Percentiles rank a stretch among this genome's conserved stretches.
These are phyloP conservation scores for Pseudozyma tsukubaensis DNA, from an alignment of 1,284 basidiomycete genomes.

Conservation along the genomic window DNA sequence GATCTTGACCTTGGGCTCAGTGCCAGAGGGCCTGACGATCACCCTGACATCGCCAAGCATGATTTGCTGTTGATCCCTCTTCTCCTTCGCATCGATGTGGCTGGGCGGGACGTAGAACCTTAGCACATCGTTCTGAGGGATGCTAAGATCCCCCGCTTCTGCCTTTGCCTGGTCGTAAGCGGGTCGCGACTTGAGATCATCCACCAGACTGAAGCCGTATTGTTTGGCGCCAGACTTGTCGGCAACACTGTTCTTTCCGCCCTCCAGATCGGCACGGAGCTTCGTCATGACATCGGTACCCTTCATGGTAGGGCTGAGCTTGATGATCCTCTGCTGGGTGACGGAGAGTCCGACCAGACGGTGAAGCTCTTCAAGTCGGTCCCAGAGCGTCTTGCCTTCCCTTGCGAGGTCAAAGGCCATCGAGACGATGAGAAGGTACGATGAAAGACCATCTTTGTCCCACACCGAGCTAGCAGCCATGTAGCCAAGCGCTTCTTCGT, in stretches of 20 bases:
- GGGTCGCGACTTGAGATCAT: slow-evolving; percentile 45
- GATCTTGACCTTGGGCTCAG: slow-evolving; percentile 63
- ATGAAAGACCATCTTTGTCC: slow-evolving; percentile 64
- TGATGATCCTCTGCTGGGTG: slow-evolving; percentile 60
- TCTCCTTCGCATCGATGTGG: slow-evolving; percentile 17
- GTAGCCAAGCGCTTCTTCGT: slow-evolving; percentile 65
- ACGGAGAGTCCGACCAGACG: slow-evolving; percentile 50
- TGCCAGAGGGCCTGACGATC: slow-evolving; percentile 60
- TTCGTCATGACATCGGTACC: slow-evolving; percentile 58
- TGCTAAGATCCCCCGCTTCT: slow-evolving; percentile 43
- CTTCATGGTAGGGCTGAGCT: slow-evolving; percentile 49
- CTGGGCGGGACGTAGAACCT: slow-evolving; percentile 54
- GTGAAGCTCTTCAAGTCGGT: slow-evolving; percentile 58
- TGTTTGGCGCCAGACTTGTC: slow-evolving; percentile 5
- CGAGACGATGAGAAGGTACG: slow-evolving; percentile 52
- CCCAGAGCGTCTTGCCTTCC: slow-evolving; percentile 56
- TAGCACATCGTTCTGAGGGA: slow-evolving; percentile 62
- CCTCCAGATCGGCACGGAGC: slow-evolving; percentile 43
- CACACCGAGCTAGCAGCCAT: slow-evolving; percentile 57
- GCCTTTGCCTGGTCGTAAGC: slow-evolving; percentile 42
- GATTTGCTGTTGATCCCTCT: slow-evolving; percentile 44
- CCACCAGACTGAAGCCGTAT: slow-evolving; percentile 48
- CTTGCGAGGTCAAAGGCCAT: slow-evolving; percentile 52
- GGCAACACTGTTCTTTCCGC: slow-evolving; percentile 27
- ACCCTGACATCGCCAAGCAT: slow-evolving; percentile 56